Percentiles rank a stretch among this genome's conserved stretches.
Evolutionary conservation across 148 eudicot species (phyloP).

Genomic region (Rhododendron ferrugineum): DNA sequence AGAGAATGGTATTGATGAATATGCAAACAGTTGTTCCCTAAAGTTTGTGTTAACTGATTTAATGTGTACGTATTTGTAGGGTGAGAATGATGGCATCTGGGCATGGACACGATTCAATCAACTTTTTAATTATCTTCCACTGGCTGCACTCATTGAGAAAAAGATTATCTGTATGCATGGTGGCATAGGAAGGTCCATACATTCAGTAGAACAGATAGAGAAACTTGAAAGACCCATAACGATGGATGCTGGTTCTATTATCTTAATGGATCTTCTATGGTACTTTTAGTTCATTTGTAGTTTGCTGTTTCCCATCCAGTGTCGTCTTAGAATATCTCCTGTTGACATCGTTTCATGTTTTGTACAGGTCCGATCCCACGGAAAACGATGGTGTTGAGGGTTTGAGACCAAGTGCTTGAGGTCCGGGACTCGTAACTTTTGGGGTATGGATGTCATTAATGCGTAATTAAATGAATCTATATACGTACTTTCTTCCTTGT

Average conservation of each 20-base stretch:
- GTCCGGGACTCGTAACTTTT: constrained; percentile 91
- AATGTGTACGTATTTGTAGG: constrained; percentile 37
- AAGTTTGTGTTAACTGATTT: constrained; percentile 17
- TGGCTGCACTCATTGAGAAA: constrained; percentile 92
- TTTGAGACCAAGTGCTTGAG: constrained; percentile 91
- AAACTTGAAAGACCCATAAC: constrained; percentile 94
- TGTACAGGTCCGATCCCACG: constrained; percentile 95
- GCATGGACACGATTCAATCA: constrained; percentile 98
- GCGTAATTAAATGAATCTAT: neutral
- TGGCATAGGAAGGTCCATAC: constrained; percentile 93
- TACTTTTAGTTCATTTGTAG: constrained; percentile 18
- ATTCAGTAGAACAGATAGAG: constrained; percentile 92
- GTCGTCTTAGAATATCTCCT: neutral
- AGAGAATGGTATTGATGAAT: constrained; percentile 72
- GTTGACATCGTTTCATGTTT: constrained; percentile 11
- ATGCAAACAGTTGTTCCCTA: neutral
- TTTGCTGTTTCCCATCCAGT: constrained; percentile 5
- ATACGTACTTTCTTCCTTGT: neutral
- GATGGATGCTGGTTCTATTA: constrained; percentile 92
- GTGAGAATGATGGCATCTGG: constrained; percentile 97
- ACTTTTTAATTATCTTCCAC: constrained; percentile 90
- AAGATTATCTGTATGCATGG: constrained; percentile 99
- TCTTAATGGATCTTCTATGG: constrained; percentile 97
- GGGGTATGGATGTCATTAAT: constrained; percentile 59
- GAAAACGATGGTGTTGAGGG: constrained; percentile 97